Evolutionary conservation across 805 yeast genomes (phyloP).

Genomic region (Hanseniaspora occidentalis): DNA sequence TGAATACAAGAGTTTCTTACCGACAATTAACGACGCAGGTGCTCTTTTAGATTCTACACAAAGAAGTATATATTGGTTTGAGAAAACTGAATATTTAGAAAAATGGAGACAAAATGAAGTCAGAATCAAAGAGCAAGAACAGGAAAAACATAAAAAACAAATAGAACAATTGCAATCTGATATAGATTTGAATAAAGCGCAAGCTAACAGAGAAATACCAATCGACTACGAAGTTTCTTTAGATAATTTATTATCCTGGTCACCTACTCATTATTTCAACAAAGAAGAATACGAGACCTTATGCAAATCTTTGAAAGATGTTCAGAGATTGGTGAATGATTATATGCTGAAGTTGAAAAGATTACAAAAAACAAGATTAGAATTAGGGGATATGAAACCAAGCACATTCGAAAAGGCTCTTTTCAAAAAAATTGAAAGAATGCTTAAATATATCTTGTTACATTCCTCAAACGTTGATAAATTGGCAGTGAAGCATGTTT

Average conservation of each 20-base stretch:
- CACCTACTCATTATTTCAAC: slow-evolving; percentile 34
- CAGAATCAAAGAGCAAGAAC: slow-evolving; percentile 1
- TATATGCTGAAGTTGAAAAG: slow-evolving; percentile 37
- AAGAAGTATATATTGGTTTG: slow-evolving; percentile 41
- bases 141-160: background rate
- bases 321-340: slow-evolving; percentile 27
- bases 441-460: slow-evolving; percentile 33
- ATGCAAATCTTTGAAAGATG: slow-evolving; percentile 28
- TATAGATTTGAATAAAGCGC: slow-evolving; percentile 2
- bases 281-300: slow-evolving; percentile 41
- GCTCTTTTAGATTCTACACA: slow-evolving; percentile 39
- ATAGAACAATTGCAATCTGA: background rate
- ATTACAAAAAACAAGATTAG: slow-evolving; percentile 35
- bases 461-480: slow-evolving; percentile 12
- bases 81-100: slow-evolving; percentile 36
- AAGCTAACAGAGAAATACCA: slow-evolving; percentile 6
- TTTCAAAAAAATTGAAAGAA: slow-evolving; percentile 32
- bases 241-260: slow-evolving; percentile 38
- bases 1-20: slow-evolving; percentile 48
- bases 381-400: slow-evolving; percentile 26
- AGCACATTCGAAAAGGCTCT: slow-evolving; percentile 29
- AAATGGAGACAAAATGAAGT: slow-evolving; percentile 11
- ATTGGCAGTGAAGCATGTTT: slow-evolving; percentile 8
- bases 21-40: slow-evolving; percentile 46
- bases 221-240: slow-evolving; percentile 9